Evolutionary conservation across 306 rosid genomes (phyloP), one percentile per base, ranked within the genome.

Genomic region (barrel medic (Medicago truncatula)): DNA sequence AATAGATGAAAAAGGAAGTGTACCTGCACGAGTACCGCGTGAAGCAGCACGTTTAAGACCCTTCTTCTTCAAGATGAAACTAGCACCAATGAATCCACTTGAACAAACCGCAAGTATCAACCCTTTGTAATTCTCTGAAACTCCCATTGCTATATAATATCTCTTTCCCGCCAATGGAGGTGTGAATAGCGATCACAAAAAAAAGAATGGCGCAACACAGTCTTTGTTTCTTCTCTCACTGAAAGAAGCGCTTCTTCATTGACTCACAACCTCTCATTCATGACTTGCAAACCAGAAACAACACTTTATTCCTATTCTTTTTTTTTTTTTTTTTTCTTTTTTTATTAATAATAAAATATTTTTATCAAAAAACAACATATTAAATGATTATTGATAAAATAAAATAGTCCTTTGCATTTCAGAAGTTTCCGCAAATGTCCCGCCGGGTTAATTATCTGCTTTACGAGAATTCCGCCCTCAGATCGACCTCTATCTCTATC

Each of bases 11-110:
- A 6, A 17, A 14, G 52, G 18, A 54, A 15, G 52, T 73, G 12
- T 66, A 89, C 98, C 98, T 84, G 98, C 98, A 15, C 96, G 90
- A 61, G 86, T 85, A 36, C 98, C 98, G 36, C 75, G 74, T 6
- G 91, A 82, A 54, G 85, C 96, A 54, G 98, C 96, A 39, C 84
- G 88, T 81, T 94, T 90, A 65, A 94, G 98, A 40, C 98, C 98
- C 40, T 90, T 94, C 89, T 92, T 94, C 93, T 94, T 94, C 87
- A 94, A 77, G 83, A 94, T 94, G 78, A 94, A 94, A 76, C 98
- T 94, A 1, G 95, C 57, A 7, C 98, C 98, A 2, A 90, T 89
- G 87, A 94, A 94, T 52, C 80, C 96, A 70, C 97, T 94, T 5
- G 98, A 94, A 15, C 83, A 85, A 86, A 94, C 65, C 0, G 97